These are phyloP conservation scores for Ophiosphaerella narmari DNA, from an alignment of 2,329 filamentous ascomycete species.

Conservation along the genomic window DNA sequence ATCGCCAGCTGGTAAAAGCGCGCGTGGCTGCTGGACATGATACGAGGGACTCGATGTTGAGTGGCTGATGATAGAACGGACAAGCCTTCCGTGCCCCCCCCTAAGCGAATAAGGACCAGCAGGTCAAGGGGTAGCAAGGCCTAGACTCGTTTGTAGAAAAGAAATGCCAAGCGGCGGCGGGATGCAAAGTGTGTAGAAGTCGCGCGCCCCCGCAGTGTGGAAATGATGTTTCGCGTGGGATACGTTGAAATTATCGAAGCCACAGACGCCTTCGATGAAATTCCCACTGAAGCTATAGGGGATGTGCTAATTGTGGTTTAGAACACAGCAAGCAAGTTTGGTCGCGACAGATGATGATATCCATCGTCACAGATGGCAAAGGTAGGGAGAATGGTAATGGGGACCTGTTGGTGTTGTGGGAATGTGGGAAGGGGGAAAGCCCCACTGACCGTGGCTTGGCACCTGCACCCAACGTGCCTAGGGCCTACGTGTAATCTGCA, in stretches of 20 bases:
- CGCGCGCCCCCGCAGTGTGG: conserved; percentile 3
- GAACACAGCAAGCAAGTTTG: too few species aligned
- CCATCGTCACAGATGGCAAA: too few species aligned
- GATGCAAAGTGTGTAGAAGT: background rate
- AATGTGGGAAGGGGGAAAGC: too few species aligned
- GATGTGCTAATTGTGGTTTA: too few species aligned
- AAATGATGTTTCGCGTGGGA: conserved; percentile 7
- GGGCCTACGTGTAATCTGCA: too few species aligned
- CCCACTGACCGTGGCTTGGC: too few species aligned
- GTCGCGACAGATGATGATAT: too few species aligned
- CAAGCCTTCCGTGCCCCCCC: background rate
- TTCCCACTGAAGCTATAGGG: background rate
- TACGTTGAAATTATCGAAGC: background rate
- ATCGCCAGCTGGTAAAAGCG: conserved; percentile 17
- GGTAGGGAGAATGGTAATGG: too few species aligned
- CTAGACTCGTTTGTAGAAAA: conserved; percentile 6
- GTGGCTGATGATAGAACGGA: conserved; percentile 10
- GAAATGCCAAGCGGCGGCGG: conserved; percentile 1
- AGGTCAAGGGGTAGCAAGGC: conserved; percentile 4
- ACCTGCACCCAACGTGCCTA: too few species aligned
- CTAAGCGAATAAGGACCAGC: conserved; percentile 5
- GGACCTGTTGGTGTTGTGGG: too few species aligned
- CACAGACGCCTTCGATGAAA: background rate
- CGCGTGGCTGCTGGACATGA: conserved; percentile 17
- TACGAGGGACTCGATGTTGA: conserved; percentile 9